Percentiles rank a stretch among this genome's conserved stretches.
Evolutionary conservation across 2,329 filamentous ascomycete genomes (phyloP).

Genomic region (Microsporum audouinii): DNA sequence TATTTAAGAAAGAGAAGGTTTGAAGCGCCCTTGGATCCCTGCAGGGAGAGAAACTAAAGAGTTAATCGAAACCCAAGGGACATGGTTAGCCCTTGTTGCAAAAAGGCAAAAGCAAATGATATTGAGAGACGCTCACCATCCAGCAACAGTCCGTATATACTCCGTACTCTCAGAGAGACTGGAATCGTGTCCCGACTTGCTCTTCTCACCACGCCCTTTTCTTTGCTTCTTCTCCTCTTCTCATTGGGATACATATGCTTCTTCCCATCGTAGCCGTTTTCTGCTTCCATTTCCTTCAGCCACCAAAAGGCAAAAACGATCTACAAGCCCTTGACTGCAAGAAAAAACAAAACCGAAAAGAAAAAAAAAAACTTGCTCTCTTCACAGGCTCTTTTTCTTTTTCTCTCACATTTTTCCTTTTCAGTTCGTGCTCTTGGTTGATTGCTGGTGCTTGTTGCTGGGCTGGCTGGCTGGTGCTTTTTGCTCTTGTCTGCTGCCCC

Average conservation of each 20-base stretch:
- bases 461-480: not conserved
- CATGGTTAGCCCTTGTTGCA: constrained; percentile 1
- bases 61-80: constrained; percentile 3
- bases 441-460: not conserved
- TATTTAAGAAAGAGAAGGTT: not conserved
- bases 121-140: not conserved
- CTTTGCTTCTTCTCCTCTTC: not conserved
- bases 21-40: not conserved
- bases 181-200: not conserved
- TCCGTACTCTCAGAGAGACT: not conserved
- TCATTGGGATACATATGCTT: not conserved
- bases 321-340: not conserved
- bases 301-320: constrained; percentile 1
- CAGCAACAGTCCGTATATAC: not conserved
- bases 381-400: not conserved
- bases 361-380: not conserved
- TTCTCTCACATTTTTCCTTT: not conserved
- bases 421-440: not conserved
- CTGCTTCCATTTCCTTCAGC: not conserved
- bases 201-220: not conserved
- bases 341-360: not conserved
- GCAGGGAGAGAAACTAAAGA: not conserved
- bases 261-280: not conserved
- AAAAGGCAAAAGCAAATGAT: not conserved
- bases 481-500: not conserved